Evolutionary conservation across 2,329 filamentous ascomycete species (phyloP), one percentile per base, ranked within the genome.

Genomic region (Xylogone sp.): DNA sequence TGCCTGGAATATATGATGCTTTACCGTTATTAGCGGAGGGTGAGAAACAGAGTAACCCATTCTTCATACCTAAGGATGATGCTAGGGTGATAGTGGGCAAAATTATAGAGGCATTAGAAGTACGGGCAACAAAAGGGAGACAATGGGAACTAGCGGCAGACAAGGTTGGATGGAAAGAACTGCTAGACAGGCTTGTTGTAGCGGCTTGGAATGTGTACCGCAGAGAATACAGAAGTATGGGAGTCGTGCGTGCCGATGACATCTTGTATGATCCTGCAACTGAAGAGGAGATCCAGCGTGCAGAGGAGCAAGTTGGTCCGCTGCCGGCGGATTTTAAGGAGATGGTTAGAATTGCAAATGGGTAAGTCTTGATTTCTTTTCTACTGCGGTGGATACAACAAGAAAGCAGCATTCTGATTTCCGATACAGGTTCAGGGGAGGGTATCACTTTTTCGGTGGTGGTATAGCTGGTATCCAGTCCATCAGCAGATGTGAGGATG

Each of bases 1-100:
- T 58, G 42, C 54, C 54, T 18, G 54, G 51, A 19, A 54, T 58
- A 39, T 56, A 50, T 46, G 49, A 56, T 42, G 54, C 56, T 34
- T 45, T 58, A 43, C 53, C 53, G 7, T 22, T 58, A 8, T 29
- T 58, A 27, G 49, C 52, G 3, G 20, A 50, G 21, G 24, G 45
- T 12, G 54, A 51, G 3, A 55, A 53, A 19, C 45, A 55, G 21
- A 31, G 48, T 9, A 58, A 54, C 31, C 51, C 49, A 2, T 54
- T 49, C 44, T 56, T 34, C 29, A 51, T 58, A 13, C 18, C 42
- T 10, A 20, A 56, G 19, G 18, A 49, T 16, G 49, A 52, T 51
- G 54, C 51, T 18, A 31, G 52, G 8, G 42, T 12, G 9, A 16
- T 58, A 18, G 54, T 54, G 3, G 20, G 20, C 18, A 42, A 45